Conservation (phyloP, 2,329 filamentous ascomycete species). For the Seiridium unicorne region DNA sequence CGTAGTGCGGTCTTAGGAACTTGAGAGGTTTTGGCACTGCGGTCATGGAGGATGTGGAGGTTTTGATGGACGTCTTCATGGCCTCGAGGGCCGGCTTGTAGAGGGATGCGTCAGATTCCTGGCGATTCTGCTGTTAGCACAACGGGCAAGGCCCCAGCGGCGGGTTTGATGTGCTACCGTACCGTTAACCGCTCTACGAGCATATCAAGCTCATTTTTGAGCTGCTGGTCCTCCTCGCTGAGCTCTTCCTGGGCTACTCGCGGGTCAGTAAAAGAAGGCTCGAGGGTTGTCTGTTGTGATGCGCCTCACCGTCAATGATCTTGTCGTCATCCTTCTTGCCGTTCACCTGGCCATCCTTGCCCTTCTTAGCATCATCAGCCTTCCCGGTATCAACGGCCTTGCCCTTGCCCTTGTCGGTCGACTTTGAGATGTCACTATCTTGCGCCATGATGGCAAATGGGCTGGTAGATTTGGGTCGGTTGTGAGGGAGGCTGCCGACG, state of each 20-base stretch:
- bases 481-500: neutral
- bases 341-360: slow-evolving; percentile 67
- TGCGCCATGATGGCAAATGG: slow-evolving; percentile 72
- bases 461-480: slow-evolving; percentile 6
- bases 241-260: slow-evolving; percentile 71
- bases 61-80: slow-evolving; percentile 99
- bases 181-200: slow-evolving; percentile 92
- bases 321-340: slow-evolving; percentile 77
- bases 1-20: slow-evolving; percentile 95
- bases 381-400: slow-evolving; percentile 60
- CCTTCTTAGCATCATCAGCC: slow-evolving; percentile 42
- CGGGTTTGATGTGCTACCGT: slow-evolving; percentile 20
- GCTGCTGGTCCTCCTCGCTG: slow-evolving; percentile 95
- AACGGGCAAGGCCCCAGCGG: no score
- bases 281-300: slow-evolving; percentile 10
- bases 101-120: slow-evolving; percentile 84
- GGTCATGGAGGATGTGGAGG: slow-evolving; percentile 98
- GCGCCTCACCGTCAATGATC: slow-evolving; percentile 38
- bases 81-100: slow-evolving; percentile 92
- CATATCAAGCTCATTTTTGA: slow-evolving; percentile 98
- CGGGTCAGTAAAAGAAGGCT: slow-evolving; percentile 30
- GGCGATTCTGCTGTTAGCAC: slow-evolving; percentile 13
- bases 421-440: slow-evolving; percentile 82
- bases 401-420: slow-evolving; percentile 92
- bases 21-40: slow-evolving; percentile 98